A percentile compares a stretch with the other conserved stretches of the same genome.
These are phyloP conservation scores for Penicillium concentricum DNA, from an alignment of 2,329 filamentous ascomycete species.

Conservation along the genomic window DNA sequence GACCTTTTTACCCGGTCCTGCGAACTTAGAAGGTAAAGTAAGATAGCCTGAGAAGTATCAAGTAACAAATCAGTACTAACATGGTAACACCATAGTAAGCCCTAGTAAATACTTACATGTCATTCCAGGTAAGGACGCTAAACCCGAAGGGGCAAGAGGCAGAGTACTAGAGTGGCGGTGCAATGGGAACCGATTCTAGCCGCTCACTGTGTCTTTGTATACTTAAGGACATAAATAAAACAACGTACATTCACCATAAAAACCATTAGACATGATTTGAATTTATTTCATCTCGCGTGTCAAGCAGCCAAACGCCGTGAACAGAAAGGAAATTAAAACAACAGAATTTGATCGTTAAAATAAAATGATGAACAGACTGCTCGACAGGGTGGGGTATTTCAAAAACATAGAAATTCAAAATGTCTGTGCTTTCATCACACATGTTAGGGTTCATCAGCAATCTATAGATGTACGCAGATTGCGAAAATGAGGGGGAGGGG, in stretches of 20 bases:
- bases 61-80: no score
- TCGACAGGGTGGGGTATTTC: not conserved
- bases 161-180: no score
- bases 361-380: not conserved
- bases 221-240: not conserved
- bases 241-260: not conserved
- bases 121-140: no score
- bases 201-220: not conserved
- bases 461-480: not conserved
- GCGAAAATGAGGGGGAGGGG: not conserved
- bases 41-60: no score
- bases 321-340: not conserved
- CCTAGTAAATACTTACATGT: no score
- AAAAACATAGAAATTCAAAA: not conserved
- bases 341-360: not conserved
- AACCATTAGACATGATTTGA: not conserved
- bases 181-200: no score
- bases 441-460: not conserved
- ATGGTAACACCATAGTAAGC: no score
- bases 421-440: not conserved
- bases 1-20: no score
- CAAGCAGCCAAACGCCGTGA: not conserved
- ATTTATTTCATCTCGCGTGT: not conserved
- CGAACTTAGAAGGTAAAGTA: no score
- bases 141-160: no score